Percentiles rank a stretch among this genome's conserved stretches.
phyloP scores from a whole-genome alignment of 2,329 filamentous ascomycete species.

The Fusarium sp. region DNA sequence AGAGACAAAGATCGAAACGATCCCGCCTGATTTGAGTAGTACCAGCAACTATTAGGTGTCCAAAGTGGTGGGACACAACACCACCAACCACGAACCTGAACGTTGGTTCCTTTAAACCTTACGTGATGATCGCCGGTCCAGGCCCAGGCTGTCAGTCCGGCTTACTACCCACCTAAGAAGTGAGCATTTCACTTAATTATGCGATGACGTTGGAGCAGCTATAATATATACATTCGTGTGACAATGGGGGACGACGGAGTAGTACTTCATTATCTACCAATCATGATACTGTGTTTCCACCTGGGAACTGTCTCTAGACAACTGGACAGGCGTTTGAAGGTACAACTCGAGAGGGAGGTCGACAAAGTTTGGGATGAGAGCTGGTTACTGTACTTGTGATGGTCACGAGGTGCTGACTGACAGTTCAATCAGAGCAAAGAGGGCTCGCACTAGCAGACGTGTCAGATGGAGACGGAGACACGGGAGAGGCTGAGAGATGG shows the following conservation, averaged over 20 bases:
- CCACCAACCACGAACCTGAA: conserved; percentile 27
- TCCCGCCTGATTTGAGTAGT: conserved; percentile 1
- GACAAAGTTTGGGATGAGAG: conserved; percentile 17
- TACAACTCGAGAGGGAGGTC: conserved; percentile 3
- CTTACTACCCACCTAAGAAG: background rate
- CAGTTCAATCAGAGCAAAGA: conserved; percentile 26
- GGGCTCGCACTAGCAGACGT: conserved; percentile 23
- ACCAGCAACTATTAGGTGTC: conserved; percentile 18
- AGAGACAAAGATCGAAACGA: background rate
- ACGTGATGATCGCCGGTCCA: background rate
- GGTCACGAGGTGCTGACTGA: conserved; percentile 33
- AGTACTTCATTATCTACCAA: conserved; percentile 17
- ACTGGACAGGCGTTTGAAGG: background rate
- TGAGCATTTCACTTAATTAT: background rate
- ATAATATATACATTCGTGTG: conserved; percentile 1
- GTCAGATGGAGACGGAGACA: conserved; percentile 34
- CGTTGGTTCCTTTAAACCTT: conserved; percentile 2
- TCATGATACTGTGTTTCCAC: conserved; percentile 2
- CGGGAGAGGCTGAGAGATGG: conserved; percentile 33
- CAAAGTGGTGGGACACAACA: conserved; percentile 8
- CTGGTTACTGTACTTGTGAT: conserved; percentile 12
- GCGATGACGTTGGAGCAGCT: conserved; percentile 13
- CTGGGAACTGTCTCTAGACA: background rate
- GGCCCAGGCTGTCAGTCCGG: background rate
- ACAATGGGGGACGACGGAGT: background rate